phyloP scores from a whole-genome alignment of 2,329 filamentous ascomycete genomes.

The Claviceps pusilla region DNA sequence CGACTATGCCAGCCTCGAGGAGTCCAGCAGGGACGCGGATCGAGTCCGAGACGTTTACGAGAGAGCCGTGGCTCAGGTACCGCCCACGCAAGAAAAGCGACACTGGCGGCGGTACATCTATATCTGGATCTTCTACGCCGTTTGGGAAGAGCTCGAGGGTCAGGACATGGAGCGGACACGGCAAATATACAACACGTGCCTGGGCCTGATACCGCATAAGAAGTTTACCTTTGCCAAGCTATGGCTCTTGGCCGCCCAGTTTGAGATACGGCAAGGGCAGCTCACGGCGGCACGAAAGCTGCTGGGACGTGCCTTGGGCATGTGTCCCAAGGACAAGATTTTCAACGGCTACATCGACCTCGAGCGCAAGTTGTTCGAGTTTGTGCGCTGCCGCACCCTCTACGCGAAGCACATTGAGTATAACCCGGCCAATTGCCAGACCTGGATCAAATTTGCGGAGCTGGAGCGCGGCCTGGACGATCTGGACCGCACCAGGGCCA shows the following conservation, averaged over 20 bases:
- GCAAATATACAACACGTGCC: slow-evolving; percentile 80
- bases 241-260: slow-evolving; percentile 86
- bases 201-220: slow-evolving; percentile 83
- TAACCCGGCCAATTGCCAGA: slow-evolving; percentile 78
- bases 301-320: slow-evolving; percentile 76
- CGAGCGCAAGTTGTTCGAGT: slow-evolving; percentile 88
- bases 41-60: slow-evolving; percentile 88
- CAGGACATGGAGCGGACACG: slow-evolving; percentile 64
- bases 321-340: slow-evolving; percentile 90
- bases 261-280: slow-evolving; percentile 78
- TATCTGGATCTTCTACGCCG: slow-evolving; percentile 91
- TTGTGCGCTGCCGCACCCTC: slow-evolving; percentile 73
- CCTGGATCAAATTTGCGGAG: slow-evolving; percentile 94
- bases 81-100: slow-evolving; percentile 87
- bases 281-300: slow-evolving; percentile 72
- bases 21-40: slow-evolving; percentile 67
- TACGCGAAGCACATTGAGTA: slow-evolving; percentile 91
- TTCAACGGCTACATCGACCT: slow-evolving; percentile 90
- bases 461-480: slow-evolving; percentile 86
- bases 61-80: slow-evolving; percentile 85
- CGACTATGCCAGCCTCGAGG: slow-evolving; percentile 82
- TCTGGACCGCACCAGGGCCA: slow-evolving; percentile 69
- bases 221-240: slow-evolving; percentile 96
- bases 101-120: slow-evolving; percentile 98
- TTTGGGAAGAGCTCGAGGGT: slow-evolving; percentile 83